Evolutionary conservation across 2,329 filamentous ascomycete genomes (phyloP), one percentile per base, ranked within the genome.

Genomic region (Aspergillus jensenii): DNA sequence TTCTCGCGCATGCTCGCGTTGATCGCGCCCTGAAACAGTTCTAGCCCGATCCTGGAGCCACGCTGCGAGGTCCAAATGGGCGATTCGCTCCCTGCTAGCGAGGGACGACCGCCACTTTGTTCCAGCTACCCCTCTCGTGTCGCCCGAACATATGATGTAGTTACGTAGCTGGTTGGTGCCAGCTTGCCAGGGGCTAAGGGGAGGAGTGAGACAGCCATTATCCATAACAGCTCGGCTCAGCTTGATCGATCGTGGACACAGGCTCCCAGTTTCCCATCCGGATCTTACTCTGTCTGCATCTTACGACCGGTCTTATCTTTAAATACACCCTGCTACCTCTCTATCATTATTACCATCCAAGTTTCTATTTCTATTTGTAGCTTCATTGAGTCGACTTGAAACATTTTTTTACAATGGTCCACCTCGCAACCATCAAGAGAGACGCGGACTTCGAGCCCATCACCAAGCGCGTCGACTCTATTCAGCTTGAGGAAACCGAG

Each of bases 401-500:
- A 15, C 15, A 7, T 14, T 48, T 31, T n/a, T 14, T 5, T 44
- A 63, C 50, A 44, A 78, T 79, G 76, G 76, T 78, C 41, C 75
- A 78, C 65, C 71, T 79, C 51, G 70, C 74, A 27, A 60, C 66
- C 39, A 71, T 79, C 52, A 71, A 72, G 55, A 72, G 70, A 31
- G 70, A 77, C 56, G 61, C 67, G 17, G 65, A 79, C 56, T 52
- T 73, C n/a, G 65, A 69, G 31, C 64, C 71, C 41, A 61, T 75
- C 37, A 65, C 59, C 33, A 75, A 78, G 14, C 76, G 76, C 23
- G 65, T 85, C 52, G 74, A 81, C 25, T 78, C 79, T 27, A 67
- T 84, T 58, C 68, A 76, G 8, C 70, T 85, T 53, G 75, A 77
- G 33, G 68, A 75, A 41, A 67, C 73, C 17, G 72, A 77, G 40